A percentile compares a stretch with the other conserved stretches of the same genome.
These are phyloP conservation scores for Oleoguttula mirabilis DNA, from an alignment of 495 filamentous ascomycete species.

Conservation along the genomic window DNA sequence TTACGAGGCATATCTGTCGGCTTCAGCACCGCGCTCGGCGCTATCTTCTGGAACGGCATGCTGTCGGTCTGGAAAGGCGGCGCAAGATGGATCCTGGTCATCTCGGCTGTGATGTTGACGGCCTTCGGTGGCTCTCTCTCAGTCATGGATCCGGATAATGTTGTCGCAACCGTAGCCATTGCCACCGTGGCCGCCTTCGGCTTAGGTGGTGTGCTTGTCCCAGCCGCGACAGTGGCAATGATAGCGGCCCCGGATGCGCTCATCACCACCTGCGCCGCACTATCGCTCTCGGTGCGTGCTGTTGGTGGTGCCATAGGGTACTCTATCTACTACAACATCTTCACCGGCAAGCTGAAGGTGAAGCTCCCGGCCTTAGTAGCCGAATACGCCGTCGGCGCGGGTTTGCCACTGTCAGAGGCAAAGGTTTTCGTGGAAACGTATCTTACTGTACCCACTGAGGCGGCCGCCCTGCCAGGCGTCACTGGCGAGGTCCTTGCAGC, in stretches of 20 bases:
- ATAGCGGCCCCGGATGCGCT: conserved; percentile 25
- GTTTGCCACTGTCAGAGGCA: conserved; percentile 17
- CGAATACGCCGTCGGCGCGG: conserved; percentile 20
- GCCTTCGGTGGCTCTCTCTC: conserved; percentile 21
- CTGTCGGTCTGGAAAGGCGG: conserved; percentile 15
- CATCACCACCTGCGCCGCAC: conserved; percentile 24
- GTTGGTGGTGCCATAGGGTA: conserved; percentile 62
- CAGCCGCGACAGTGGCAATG: conserved; percentile 25
- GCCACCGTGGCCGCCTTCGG: conserved; percentile 20
- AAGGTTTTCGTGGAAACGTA: conserved; percentile 22
- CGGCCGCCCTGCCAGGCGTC: conserved; percentile 15
- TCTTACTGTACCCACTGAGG: conserved; percentile 15
- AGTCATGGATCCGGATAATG: conserved; percentile 20
- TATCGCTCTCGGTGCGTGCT: conserved; percentile 59
- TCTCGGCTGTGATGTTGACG: conserved; percentile 19
- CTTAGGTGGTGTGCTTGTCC: conserved; percentile 27
- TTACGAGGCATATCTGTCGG: conserved; percentile 22
- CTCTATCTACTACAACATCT: conserved; percentile 66
- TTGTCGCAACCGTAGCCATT: conserved; percentile 20
- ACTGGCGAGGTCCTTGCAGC: no score
- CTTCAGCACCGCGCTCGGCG: conserved; percentile 20
- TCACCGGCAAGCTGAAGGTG: conserved; percentile 47
- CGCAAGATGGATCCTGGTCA: conserved; percentile 20
- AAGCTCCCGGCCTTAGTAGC: conserved; percentile 20
- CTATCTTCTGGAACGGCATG: conserved; percentile 21